phyloP scores from a whole-genome alignment of 176 grass and related monocot genomes.

The Avena eriantha region DNA sequence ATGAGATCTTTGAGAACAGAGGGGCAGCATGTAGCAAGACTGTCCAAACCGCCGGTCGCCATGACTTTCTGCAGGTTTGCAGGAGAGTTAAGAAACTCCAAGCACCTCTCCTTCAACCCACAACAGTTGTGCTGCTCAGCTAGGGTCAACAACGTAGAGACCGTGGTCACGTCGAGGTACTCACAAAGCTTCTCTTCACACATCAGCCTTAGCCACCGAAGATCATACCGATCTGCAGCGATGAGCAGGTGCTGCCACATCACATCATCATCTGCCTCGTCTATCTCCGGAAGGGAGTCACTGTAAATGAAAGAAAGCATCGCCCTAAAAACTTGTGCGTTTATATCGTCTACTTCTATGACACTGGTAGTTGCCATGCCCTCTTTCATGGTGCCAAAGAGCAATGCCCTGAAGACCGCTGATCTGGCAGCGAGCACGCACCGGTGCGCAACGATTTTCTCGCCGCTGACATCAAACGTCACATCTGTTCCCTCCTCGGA shows the following conservation, averaged over 20 bases:
- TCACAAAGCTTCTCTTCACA: neutral
- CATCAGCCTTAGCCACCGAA: neutral
- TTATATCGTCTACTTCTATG: neutral
- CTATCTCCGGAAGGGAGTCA: neutral
- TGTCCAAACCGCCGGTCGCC: neutral
- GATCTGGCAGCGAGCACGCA: neutral
- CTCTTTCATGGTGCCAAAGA: neutral
- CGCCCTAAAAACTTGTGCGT: neutral
- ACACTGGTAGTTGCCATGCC: neutral
- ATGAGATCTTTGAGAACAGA: conserved; percentile 8
- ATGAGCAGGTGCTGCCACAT: neutral
- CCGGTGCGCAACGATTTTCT: neutral
- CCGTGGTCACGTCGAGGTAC: neutral
- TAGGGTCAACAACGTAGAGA: neutral
- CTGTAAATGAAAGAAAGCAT: neutral
- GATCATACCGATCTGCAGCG: neutral
- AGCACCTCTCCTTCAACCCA: neutral
- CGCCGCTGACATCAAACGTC: neutral
- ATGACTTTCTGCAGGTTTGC: neutral
- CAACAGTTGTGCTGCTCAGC: neutral
- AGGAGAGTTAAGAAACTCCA: neutral
- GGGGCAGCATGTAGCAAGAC: neutral
- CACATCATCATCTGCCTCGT: neutral
- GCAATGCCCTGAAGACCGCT: neutral
- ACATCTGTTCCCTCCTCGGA: neutral